Base-by-base conservation (phyloP, 73 alveolate species). In the Paramecium octaurelia region DNA sequence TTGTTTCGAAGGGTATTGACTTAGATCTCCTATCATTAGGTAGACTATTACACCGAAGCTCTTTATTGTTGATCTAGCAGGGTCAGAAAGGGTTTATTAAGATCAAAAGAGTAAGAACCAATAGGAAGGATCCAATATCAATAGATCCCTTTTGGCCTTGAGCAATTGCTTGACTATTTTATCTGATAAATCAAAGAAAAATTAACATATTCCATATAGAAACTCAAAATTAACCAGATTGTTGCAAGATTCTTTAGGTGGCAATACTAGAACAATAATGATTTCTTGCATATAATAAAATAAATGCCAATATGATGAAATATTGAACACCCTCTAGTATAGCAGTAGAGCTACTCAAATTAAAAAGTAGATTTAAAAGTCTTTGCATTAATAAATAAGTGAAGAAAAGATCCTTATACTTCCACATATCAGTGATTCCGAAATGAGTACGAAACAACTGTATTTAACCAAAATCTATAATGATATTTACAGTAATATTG, bases 291-390 rank as follows among this genome's bases (percentile, higher is more conserved):
- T 98, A 4, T 93, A 98, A 14, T 99, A 99, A 18, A 93, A 97
- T 71, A 54, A 89, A 35, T 85, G 85, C 50, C 84, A 93, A 59
- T 86, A 95, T 86, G 99, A 97, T 80, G 99, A 98, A 85, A 98
- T 99, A 11, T 85, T 95, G n/a, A 97, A 97, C 83, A 97, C 99
- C 3, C 93, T 98, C 21, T 92, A 95, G 80, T 98, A 96, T 92
- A 98, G 99, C 29, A 94, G 97, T 64, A 91, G 99, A 85, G 99
- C 99, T 10, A 98, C 97, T 75, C 94, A 95, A 86, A 97, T 98
- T 12, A 97, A 98, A 91, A 96, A 97, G 44, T 93, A 86, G n/a
- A 95, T 95, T 7, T 94, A 93, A 71, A 96, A 96, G 24, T 75
- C 88, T 14, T 38, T 75, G 40, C 58, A 35, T 75, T 10, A 34